A percentile compares a stretch with the other conserved stretches of the same genome.
Evolutionary conservation across 2,329 filamentous ascomycete species (phyloP).

Genomic region (Cladosporium sp.): DNA sequence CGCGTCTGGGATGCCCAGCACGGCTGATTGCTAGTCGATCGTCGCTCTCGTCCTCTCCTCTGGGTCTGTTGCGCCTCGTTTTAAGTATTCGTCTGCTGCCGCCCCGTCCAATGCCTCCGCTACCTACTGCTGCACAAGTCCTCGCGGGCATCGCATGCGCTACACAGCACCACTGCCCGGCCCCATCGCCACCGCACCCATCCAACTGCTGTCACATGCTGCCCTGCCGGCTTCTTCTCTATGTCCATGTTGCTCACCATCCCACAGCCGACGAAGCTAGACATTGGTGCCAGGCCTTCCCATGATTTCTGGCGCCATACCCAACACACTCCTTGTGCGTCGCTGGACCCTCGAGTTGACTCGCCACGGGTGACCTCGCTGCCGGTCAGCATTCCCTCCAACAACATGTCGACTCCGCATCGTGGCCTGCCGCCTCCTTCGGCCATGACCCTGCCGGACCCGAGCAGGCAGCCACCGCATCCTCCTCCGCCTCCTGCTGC

Average conservation of each 20-base stretch:
- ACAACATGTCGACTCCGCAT: conserved; percentile 49
- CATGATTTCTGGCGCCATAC: conserved; percentile 46
- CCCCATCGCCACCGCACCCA: conserved; percentile 5
- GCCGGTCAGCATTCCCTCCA: conserved; percentile 34
- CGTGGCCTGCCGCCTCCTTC: conserved; percentile 51
- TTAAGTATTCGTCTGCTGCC: conserved; percentile 18
- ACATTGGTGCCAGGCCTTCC: conserved; percentile 44
- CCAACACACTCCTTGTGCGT: conserved; percentile 26
- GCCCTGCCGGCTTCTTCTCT: conserved; percentile 8
- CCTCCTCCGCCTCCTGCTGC: conserved; percentile 28
- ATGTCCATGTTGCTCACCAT: conserved; percentile 48
- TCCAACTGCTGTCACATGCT: conserved; percentile 20
- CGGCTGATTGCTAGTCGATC: conserved; percentile 8
- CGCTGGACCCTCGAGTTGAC: conserved; percentile 33
- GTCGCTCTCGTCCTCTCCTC: neutral
- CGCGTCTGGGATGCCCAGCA: conserved; percentile 8
- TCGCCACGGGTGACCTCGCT: conserved; percentile 35
- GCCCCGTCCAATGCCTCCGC: conserved; percentile 13
- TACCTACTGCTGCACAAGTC: conserved; percentile 1
- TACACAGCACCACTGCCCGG: conserved; percentile 11
- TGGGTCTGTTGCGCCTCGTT: conserved; percentile 4
- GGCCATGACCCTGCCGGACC: conserved; percentile 50
- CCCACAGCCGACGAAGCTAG: conserved; percentile 44
- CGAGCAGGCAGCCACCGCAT: conserved; percentile 33
- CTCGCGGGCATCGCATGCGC: conserved; percentile 7